Base-by-base conservation (phyloP, 139 green algal genomes). In the Chlamydomonas urium region DNA sequence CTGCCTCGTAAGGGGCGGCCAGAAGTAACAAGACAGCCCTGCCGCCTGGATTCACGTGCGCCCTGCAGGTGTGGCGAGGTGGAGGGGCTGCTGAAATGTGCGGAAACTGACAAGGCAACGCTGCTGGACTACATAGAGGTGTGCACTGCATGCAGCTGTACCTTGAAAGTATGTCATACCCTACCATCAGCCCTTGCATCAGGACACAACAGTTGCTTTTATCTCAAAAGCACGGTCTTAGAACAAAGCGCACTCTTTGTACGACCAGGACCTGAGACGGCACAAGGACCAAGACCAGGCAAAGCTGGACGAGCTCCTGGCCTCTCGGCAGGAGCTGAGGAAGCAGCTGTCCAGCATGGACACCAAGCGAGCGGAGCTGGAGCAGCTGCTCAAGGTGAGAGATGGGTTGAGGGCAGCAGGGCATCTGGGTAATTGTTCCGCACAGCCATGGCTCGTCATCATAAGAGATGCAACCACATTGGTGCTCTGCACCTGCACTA, bases 61-160 rank as follows among this genome's bases (percentile, higher is more conserved):
- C n/a, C n/a, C n/a, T n/a, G n/a, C n/a, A n/a, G 53, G 53, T 63
- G 53, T 63, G 53, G 29, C 21, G 53, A 63, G 53, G 26, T 26
- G 10, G 53, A 63, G 53, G 53, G 21, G 24, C 6, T 10, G 19
- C 53, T 63, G 10, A 63, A 63, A 21, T 17, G 53, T 14, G 53
- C 53, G 29, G 60, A 67, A 26, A 31, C 38, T 47, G 60, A 45
- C 60, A 67, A 67, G 32, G 60, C 19, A 21, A 67, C 60, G 60
- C 60, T 67, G 32, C 60, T 67, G 32, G 60, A 67, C 60, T 67
- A 67, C 42, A 26, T 67, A 5, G 60, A 67, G 60, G 60, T 63
- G 53, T 26, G 21, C 45, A 26, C 45, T 26, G 21, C 17, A 21
- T 56, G 17, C 21, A 26, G 21, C 17, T 26, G 17, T 17, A 17